Evolutionary conservation across 2,329 filamentous ascomycete genomes (phyloP), one percentile per base, ranked within the genome.

Genomic region (Nothophaeocryptopus gaeumannii): DNA sequence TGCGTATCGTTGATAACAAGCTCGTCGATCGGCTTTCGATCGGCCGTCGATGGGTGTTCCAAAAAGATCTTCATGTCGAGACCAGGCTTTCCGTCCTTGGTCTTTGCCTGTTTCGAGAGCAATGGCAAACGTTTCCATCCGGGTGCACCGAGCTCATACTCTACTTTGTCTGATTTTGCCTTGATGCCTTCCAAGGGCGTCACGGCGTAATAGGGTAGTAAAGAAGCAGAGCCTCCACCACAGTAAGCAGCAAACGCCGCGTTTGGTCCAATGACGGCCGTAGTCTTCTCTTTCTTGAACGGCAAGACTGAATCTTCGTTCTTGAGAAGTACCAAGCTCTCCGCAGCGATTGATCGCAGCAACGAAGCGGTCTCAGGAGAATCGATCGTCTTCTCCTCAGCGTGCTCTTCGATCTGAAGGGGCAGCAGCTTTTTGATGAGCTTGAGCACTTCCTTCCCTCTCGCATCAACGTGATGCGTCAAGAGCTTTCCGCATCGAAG

Each of bases 231-330:
- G 2, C 66, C 66, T 16, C 66, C 66, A 29, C 66, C 66, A 43
- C 63, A 67, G 49, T 62, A 66, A 5, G 87, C 81, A 50, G 77
- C 85, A 1, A 81, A 83, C 58, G 85, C 79, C 1, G 83, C 85
- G 81, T 89, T 89, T 2, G 85, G 85, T 0, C 86, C 86, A 59
- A 89, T 86, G 12, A 89, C 82, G 4, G 85, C 85, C 50, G 89
- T 76, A 12, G 80, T 82, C n/a, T 83, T 83, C 7, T 79, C 75
- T 63, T 85, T 87, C 31, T 78, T 78, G 3, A 86, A 67, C 0
- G 87, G 87, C 1, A 91, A 72, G 0, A 84, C 65, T 11, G 72
- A 73, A 33, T 78, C 77, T 10, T 88, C 78, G 57, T 91, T 91
- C 70, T 89, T 89, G 41, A 90, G 39, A 33, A 69, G 54, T 0